These are phyloP conservation scores for Antrodiella citrinella DNA, from an alignment of 768 basidiomycete species.

Conservation along the genomic window DNA sequence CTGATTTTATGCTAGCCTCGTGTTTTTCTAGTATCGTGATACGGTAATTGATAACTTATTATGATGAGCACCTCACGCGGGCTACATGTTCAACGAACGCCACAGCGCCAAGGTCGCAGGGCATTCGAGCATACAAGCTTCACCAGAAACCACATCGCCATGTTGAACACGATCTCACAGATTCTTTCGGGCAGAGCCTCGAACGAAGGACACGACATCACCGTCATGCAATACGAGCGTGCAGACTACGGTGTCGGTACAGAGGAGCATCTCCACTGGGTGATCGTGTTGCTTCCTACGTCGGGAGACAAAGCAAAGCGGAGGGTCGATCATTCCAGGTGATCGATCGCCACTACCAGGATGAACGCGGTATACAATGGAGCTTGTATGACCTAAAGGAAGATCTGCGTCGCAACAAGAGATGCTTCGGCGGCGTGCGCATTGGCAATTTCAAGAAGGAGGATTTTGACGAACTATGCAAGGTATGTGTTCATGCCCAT, in stretches of 20 bases:
- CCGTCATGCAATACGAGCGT: slow-evolving; percentile 7
- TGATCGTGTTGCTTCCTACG: slow-evolving; percentile 1
- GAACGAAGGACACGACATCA: neutral
- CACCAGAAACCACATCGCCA: too few species aligned
- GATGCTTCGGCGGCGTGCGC: slow-evolving; percentile 7
- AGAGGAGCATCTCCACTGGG: slow-evolving; percentile 10
- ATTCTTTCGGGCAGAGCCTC: neutral
- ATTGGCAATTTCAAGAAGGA: slow-evolving; percentile 1
- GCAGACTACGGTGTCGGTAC: slow-evolving; percentile 1
- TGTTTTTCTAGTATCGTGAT: too few species aligned
- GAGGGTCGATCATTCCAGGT: neutral
- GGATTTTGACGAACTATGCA: too few species aligned
- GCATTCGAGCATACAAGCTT: too few species aligned
- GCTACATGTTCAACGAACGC: too few species aligned
- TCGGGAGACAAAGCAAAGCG: neutral
- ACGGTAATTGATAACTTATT: too few species aligned
- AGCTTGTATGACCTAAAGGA: neutral
- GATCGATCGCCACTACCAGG: neutral
- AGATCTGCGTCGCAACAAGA: neutral
- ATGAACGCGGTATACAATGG: neutral
- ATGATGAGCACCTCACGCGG: too few species aligned
- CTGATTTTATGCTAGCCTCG: too few species aligned
- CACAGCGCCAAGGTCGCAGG: too few species aligned
- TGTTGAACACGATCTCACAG: neutral
- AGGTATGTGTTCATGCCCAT: neutral